Evolutionary conservation across 257 asterid species (phyloP).

Genomic region (Nicotiana paniculata): DNA sequence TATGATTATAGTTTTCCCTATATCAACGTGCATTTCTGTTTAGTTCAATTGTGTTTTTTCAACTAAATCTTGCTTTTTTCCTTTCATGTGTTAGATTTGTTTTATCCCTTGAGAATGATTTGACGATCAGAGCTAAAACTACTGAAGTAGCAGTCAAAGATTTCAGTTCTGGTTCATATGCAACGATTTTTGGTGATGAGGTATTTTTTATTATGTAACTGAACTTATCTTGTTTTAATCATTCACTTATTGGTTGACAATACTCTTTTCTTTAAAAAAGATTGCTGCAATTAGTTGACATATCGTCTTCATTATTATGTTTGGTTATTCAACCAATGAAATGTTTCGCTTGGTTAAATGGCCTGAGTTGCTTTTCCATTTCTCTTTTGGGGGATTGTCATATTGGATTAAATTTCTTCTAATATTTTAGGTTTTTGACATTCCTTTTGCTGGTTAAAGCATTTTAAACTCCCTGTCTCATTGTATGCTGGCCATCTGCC

Average conservation of each 20-base stretch:
- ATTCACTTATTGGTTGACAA: background rate
- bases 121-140: constrained; percentile 59
- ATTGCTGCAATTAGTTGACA: background rate
- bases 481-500: background rate
- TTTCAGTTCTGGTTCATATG: constrained; percentile 81
- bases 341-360: background rate
- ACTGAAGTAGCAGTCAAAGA: constrained; percentile 77
- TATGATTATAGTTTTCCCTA: background rate
- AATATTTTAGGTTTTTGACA: background rate
- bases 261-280: background rate
- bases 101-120: constrained; percentile 71
- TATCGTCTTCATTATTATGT: background rate
- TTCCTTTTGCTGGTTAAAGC: background rate
- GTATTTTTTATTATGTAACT: constrained; percentile 23
- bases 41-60: background rate
- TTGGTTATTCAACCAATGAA: background rate
- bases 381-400: background rate
- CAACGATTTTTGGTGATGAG: constrained; percentile 74
- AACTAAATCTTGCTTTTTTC: background rate
- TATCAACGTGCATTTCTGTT: background rate
- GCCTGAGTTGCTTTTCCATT: background rate
- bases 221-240: background rate
- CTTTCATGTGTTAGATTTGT: constrained; percentile 45
- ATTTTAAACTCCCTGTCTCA: background rate
- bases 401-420: background rate